Evolutionary conservation across 345 rosid genomes (phyloP), one percentile per base, ranked within the genome.

Genomic region (Geranium rotundifolium): DNA sequence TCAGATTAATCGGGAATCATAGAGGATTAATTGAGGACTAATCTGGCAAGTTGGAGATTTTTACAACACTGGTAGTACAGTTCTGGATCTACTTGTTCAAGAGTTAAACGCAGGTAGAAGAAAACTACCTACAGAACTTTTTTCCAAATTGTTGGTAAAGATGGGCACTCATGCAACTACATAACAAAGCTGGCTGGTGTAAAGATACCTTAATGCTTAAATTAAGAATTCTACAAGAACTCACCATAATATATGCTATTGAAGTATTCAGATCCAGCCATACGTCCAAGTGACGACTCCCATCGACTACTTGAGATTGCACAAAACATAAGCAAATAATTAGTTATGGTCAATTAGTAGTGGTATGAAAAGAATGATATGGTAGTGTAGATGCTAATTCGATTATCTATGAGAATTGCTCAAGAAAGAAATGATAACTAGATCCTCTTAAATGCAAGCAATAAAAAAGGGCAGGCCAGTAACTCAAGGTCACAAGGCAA

Each of bases 181-280:
- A 55, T 14, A 55, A 16, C n/a, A n/a, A 5, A 17, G 19, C 19
- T 3, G 4, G n/a, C 57, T 18, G 4, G 19, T 55, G 20, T 16
- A 50, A 41, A 46, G 34, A 62, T 17, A 7, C 29, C 41, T 34
- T 34, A 34, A 34, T 18, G 18, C 18, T 8, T 29, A 46, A 17
- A 63, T 15, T 20, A 62, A 62, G 29, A 50, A 10, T 1, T 27
- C 16, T 19, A 29, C 15, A 56, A 54, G 59, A 65, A 54, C 79
- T 77, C 70, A 88, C 96, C 87, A 49, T 83, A 85, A 59, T 82
- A 81, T 59, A 79, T 73, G 69, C 77, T 80, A 75, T 72, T 86
- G 77, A 81, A 84, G 86, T 84, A 83, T 62, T 88, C 95, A 70
- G 99, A 76, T 75, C 89, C 92, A 56, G 92, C 78, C 82, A 76